These are phyloP conservation scores for Xylaria castorea DNA, from an alignment of 495 filamentous ascomycete species.

Conservation along the genomic window DNA sequence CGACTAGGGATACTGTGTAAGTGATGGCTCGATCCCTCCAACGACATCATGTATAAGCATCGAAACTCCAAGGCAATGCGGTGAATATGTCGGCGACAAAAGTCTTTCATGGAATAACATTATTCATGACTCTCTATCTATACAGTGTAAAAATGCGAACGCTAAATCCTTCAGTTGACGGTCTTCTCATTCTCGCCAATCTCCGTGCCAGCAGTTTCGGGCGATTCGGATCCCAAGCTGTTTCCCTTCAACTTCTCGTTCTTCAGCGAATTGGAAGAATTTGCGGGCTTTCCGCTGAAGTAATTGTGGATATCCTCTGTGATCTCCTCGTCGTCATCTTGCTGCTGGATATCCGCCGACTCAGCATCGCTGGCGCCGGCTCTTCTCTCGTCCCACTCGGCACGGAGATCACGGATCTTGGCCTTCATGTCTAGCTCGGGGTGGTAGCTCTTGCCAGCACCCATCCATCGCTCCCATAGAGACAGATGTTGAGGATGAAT, in stretches of 20 bases:
- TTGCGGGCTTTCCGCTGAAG: slow-evolving; percentile 43
- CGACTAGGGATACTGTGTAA: not conserved
- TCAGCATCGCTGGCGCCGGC: slow-evolving; percentile 32
- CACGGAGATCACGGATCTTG: slow-evolving; percentile 78
- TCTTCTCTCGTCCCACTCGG: slow-evolving; percentile 50
- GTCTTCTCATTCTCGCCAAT: slow-evolving; percentile 23
- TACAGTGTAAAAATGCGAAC: slow-evolving; percentile 6
- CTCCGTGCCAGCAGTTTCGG: not conserved
- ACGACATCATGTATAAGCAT: not conserved
- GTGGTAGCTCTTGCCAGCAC: slow-evolving; percentile 77
- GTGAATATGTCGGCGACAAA: not conserved
- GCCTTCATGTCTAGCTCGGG: slow-evolving; percentile 76
- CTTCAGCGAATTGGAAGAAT: slow-evolving; percentile 34
- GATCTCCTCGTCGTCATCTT: slow-evolving; percentile 49
- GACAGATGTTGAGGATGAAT: slow-evolving; percentile 86
- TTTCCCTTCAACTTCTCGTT: slow-evolving; percentile 31
- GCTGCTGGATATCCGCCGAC: slow-evolving; percentile 43
- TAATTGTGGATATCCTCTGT: slow-evolving; percentile 51
- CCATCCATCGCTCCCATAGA: slow-evolving; percentile 75
- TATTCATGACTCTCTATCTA: not conserved
- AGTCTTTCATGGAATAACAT: not conserved
- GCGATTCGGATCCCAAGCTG: slow-evolving; percentile 19
- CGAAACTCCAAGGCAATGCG: not conserved
- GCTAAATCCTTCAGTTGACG: not conserved
- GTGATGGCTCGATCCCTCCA: not conserved